Base-by-base conservation (phyloP, 768 basidiomycete genomes). In the Pulveroboletus sp. region DNA sequence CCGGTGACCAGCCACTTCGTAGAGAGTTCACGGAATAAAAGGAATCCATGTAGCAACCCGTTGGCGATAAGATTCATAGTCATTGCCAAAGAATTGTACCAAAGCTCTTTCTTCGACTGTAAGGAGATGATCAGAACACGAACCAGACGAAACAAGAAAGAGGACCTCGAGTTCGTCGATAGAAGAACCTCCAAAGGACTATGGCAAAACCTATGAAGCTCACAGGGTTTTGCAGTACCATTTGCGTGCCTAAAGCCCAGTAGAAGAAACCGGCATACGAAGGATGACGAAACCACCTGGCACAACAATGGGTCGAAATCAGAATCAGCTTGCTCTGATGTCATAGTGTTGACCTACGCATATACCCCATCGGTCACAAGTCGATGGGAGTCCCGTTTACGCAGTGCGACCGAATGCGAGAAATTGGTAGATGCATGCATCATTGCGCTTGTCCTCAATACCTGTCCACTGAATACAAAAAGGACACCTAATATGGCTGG, bases 211-310 rank as follows among this genome's bases (percentile, higher is more conserved):
- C 65, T 2, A 83, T 37, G 54, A 90, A 83, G 13, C 83, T 82
- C 14, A 93, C 25, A 0, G 88, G 80, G 63, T 98, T 99, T 62
- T 93, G 93, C 19, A 98, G 75, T 1, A 92, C 79, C 32, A 98
- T 69, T 65, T 99, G 97, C 0, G 93, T 97, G 2, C 94, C 93
- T 23, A 99, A 61, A 0, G 93, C 94, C 97, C 97, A 98, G 67
- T 95, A 98, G 68, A 90, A 95, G 74, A 97, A 99, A 2, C 94
- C 97, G 2, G 90, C 81, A 58, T 99, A 99, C 0, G 95, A 97
- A 11, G 97, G 97, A 69, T 99, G 97, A 13, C 97, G 82, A 52
- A 84, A 86, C 81, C 56, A 66, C 20, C 63, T 64, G 29, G 36
- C 36, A 24, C 19, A 40, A 33, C 7, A 27, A 33, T 19, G 29